Evolutionary conservation across 345 rosid species (phyloP), one percentile per base, ranked within the genome.

Genomic region (Theobroma cacao): DNA sequence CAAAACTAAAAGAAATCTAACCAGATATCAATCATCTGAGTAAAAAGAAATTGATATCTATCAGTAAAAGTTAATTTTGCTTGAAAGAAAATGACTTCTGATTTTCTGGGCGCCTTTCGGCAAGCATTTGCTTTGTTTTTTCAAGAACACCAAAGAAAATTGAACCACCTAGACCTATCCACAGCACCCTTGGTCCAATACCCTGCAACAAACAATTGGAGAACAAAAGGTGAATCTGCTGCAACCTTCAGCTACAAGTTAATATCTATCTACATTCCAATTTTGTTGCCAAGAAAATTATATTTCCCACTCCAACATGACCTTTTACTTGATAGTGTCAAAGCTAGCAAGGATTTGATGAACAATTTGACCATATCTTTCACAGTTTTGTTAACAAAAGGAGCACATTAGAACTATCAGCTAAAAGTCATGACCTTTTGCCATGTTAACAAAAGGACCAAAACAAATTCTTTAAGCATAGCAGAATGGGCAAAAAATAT

Each of bases 81-180:
- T 81, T 73, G 15, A 60, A 28, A 17, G 50, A 67, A 13, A 43
- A 72, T 8, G 70, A 53, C 22, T 71, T 77, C 38, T 69, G 71
- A n/a, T 52, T 36, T 26, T 61, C 52, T 14, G 77, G 61, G 47
- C 13, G 80, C 67, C 69, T 84, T 81, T 87, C 77, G 18, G 87
- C 85, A 76, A 91, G 87, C 26, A 90, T 48, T 80, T 88, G 83
- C 80, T 91, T 93, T 13, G 91, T 85, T 77, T 88, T 89, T 83
- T 90, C 95, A 38, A 93, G 78, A 17, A 90, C 91, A 18, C 93
- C 89, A 34, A 91, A 93, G 82, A 91, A 93, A 58, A 92, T 88
- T 0, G 97, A 88, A 76, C 92, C 97, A 24, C 97, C 94, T 12
- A 92, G 75, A 34, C 94, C 94, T 11, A 92, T 89, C 94, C 93